Evolutionary conservation across 2,329 filamentous ascomycete genomes (phyloP).

Genomic region (Mycocentrospora acerina): DNA sequence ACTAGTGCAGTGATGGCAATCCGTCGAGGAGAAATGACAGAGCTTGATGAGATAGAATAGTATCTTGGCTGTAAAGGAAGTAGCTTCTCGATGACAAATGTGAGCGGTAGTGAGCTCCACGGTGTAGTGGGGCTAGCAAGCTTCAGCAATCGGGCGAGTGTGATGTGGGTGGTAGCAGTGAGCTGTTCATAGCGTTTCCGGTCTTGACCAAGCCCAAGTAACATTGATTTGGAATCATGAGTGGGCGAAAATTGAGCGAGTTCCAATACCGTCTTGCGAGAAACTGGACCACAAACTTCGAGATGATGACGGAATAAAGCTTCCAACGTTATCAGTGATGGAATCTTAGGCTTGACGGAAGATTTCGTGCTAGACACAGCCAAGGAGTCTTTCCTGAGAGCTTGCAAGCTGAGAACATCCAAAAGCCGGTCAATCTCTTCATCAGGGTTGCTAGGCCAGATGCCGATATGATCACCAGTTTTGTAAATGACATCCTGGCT

Average conservation of each 20-base stretch:
- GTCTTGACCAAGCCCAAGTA: constrained; percentile 34
- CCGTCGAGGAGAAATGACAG: constrained; percentile 39
- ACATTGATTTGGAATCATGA: constrained; percentile 27
- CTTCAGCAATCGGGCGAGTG: constrained; percentile 42
- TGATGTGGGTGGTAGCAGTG: constrained; percentile 36
- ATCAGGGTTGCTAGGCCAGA: constrained; percentile 46
- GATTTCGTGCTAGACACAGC: constrained; percentile 31
- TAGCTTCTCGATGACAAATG: constrained; percentile 34
- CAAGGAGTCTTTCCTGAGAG: constrained; percentile 21
- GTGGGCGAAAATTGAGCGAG: constrained; percentile 46
- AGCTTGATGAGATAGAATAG: constrained; percentile 42
- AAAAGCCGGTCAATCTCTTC: constrained; percentile 41
- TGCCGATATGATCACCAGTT: constrained; percentile 47
- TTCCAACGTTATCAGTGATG: constrained; percentile 43
- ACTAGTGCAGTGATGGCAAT: constrained; percentile 45
- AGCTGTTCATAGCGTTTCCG: constrained; percentile 39
- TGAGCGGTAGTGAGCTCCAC: constrained; percentile 39
- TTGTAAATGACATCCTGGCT: constrained; percentile 44
- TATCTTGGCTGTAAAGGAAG: constrained; percentile 30
- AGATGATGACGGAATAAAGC: constrained; percentile 50
- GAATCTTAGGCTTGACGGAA: constrained; percentile 39
- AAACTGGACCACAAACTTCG: constrained; percentile 48
- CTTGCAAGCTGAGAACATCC: constrained; percentile 24
- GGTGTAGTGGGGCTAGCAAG: constrained; percentile 21
- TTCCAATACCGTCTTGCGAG: constrained; percentile 41